A percentile compares a stretch with the other conserved stretches of the same genome.
Evolutionary conservation across 202 grass and related monocot species (phyloP).

Genomic region (Setaria viridis): DNA sequence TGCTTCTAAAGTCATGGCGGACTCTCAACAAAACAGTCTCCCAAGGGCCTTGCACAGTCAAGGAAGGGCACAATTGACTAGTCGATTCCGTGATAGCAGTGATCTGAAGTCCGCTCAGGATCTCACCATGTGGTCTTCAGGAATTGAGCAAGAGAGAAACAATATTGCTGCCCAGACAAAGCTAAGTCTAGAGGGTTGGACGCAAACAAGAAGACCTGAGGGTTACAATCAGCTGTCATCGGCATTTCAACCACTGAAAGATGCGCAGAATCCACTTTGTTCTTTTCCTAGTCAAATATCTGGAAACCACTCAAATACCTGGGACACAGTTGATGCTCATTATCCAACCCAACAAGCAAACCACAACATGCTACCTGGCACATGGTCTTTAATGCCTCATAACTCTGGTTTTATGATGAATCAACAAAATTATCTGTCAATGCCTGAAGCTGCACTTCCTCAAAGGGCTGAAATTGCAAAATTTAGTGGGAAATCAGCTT

Average conservation of each 20-base stretch:
- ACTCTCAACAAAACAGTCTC: slow-evolving; percentile 44
- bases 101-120: slow-evolving; percentile 54
- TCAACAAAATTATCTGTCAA: slow-evolving; percentile 27
- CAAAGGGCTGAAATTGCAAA: slow-evolving; percentile 46
- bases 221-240: slow-evolving; percentile 47
- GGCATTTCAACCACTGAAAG: slow-evolving; percentile 54
- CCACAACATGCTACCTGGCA: slow-evolving; percentile 43
- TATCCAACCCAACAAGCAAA: slow-evolving; percentile 54
- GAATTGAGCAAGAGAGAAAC: slow-evolving; percentile 55
- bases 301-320: slow-evolving; percentile 46
- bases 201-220: slow-evolving; percentile 44
- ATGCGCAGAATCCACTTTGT: slow-evolving; percentile 36
- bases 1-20: slow-evolving; percentile 55
- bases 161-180: slow-evolving; percentile 49
- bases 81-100: slow-evolving; percentile 45
- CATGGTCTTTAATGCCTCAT: slow-evolving; percentile 66
- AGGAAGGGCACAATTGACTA: slow-evolving; percentile 61
- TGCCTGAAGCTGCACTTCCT: slow-evolving; percentile 25
- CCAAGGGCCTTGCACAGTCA: slow-evolving; percentile 69
- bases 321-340: slow-evolving; percentile 42
- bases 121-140: slow-evolving; percentile 57
- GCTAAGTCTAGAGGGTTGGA: slow-evolving; percentile 45
- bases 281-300: slow-evolving; percentile 50
- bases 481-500: slow-evolving; percentile 41
- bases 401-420: slow-evolving; percentile 37